Base-by-base conservation (phyloP, 768 basidiomycete genomes). In the Lactarius deliciosus region DNA sequence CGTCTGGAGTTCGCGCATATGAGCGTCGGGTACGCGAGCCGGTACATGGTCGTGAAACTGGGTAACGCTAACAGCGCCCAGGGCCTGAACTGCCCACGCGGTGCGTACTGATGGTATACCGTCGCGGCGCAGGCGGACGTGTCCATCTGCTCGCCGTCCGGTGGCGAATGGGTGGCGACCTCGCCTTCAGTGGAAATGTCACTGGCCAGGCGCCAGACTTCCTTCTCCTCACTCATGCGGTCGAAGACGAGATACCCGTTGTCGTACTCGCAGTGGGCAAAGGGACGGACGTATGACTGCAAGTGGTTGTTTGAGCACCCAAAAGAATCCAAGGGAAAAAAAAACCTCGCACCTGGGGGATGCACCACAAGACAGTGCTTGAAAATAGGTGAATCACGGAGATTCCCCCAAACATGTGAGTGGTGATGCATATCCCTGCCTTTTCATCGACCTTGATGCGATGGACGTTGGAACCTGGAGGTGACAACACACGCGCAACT, bases 361-460 rank as follows among this genome's bases (percentile, higher is more conserved):
- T 79, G 20, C 77, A 75, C 91, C 90, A 93, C 18, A 92, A 75
- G 6, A 81, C 63, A 2, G 74, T 64, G 47, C 82, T 81, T 0
- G 74, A 78, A 7, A 81, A 74, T 30, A 90, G 73, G 72, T 88
- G 86, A 8, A 79, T 79, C 0, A 92, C 90, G 1, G 71, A 68
- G 8, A 93, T 70, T 0, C 89, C 89, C 0, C 89, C 89, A 9
- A 68, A 64, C 5, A 74, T 74, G 54, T 79, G 79, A 0, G 90
- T 90, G 2, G 82, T 82, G 53, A 92, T 83, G 59, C 88, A 77
- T 28, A 88, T 79, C 5, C 85, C 83, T 6, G 79, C 79, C 38
- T 79, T 75, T 71, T 89, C 85, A 63, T 94, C 92, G 25, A 89
- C 82, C 76, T 93, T 93, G 77, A 92, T 85, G 7, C 90, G 85